Evolutionary conservation across 148 eudicot genomes (phyloP).

Genomic region (Persicaria tinctoria): DNA sequence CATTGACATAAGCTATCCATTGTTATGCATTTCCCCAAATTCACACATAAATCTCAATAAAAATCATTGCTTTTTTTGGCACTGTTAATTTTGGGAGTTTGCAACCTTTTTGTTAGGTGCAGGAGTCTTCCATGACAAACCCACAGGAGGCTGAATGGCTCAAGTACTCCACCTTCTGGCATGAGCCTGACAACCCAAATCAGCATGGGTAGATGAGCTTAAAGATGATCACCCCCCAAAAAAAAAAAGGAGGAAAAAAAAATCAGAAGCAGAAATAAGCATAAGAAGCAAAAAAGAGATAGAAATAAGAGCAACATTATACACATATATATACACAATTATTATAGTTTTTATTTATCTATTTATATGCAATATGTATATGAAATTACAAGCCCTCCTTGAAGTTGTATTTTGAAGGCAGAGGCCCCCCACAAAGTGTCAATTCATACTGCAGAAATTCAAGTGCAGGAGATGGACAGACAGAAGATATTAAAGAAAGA

Average conservation of each 20-base stretch:
- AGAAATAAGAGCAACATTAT: not conserved
- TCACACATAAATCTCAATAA: not conserved
- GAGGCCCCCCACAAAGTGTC: not conserved
- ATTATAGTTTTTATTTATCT: not conserved
- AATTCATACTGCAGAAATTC: not conserved
- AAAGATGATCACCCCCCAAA: not conserved
- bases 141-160: conserved; percentile 75
- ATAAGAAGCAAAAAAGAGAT: not conserved
- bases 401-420: conserved; percentile 6
- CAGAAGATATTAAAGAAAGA: not conserved
- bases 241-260: not conserved
- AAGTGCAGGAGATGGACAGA: not conserved
- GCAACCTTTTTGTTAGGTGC: not conserved
- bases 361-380: not conserved
- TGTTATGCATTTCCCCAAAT: not conserved
- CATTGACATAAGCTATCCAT: too few relatives aligned
- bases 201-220: conserved; percentile 40
- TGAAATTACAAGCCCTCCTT: not conserved
- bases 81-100: not conserved
- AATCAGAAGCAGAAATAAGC: not conserved
- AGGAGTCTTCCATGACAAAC: conserved; percentile 58
- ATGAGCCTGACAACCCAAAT: conserved; percentile 73
- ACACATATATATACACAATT: not conserved
- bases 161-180: conserved; percentile 83
- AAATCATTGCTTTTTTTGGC: not conserved